Percentiles rank a stretch among this genome's conserved stretches.
Conservation (phyloP, 2,329 filamentous ascomycete genomes). For the Ophiocordyceps sinensis region DNA sequence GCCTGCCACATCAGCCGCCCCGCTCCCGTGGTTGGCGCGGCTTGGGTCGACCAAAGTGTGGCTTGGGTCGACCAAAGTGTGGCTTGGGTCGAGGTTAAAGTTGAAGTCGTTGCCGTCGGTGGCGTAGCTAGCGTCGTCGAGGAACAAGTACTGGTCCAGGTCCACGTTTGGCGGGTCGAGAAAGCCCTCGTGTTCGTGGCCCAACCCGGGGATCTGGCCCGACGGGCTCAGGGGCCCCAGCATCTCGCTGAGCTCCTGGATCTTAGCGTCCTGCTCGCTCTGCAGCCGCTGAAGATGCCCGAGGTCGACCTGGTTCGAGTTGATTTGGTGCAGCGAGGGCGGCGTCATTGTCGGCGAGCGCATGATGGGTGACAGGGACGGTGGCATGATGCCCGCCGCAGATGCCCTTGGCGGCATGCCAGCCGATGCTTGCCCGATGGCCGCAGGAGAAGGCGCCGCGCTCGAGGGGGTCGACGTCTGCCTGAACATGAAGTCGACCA, state of each 20-base stretch:
- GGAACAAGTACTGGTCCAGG: constrained; percentile 35
- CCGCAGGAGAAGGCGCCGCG: constrained; percentile 8
- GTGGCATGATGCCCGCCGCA: constrained; percentile 5
- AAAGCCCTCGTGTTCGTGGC: constrained; percentile 21
- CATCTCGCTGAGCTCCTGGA: constrained; percentile 59
- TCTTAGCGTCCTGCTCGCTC: constrained; percentile 60
- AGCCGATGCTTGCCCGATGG: neutral
- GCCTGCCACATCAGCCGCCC: neutral
- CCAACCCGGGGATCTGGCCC: constrained; percentile 60
- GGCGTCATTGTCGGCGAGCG: constrained; percentile 25
- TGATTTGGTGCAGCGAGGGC: constrained; percentile 47
- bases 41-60: constrained; percentile 6
- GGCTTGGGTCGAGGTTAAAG: constrained; percentile 30
- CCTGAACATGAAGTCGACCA: constrained; percentile 46
- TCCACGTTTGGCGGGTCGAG: constrained; percentile 27
- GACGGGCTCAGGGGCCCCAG: constrained; percentile 70
- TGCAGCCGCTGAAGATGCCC: constrained; percentile 68
- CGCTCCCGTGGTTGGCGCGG: neutral
- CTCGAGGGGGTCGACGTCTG: constrained; percentile 16
- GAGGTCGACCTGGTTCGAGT: constrained; percentile 58
- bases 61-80: constrained; percentile 9
- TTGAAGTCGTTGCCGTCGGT: constrained; percentile 34
- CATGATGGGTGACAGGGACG: constrained; percentile 36
- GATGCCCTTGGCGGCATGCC: neutral
- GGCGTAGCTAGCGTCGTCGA: constrained; percentile 23